phyloP scores from a whole-genome alignment of 768 basidiomycete genomes.

The Mycena albidolilacea region DNA sequence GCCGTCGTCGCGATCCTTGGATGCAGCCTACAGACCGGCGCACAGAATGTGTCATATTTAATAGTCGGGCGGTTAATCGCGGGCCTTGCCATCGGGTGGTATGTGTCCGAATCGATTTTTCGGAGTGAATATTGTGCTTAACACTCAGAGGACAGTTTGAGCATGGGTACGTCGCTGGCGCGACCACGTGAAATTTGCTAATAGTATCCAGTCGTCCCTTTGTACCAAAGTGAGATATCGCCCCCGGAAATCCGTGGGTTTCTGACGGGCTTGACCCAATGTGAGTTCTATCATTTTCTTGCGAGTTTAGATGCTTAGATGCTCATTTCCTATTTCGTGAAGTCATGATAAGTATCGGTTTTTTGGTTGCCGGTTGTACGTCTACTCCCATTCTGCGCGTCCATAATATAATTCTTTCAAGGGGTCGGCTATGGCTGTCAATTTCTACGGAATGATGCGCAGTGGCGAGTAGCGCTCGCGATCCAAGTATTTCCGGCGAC shows the following conservation, averaged over 20 bases:
- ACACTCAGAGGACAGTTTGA: constrained; percentile 17
- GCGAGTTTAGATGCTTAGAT: no score
- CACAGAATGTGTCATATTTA: constrained; percentile 63
- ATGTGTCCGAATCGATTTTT: neutral
- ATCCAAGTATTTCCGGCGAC: constrained; percentile 70
- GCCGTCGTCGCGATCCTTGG: constrained; percentile 68
- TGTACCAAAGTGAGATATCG: constrained; percentile 68
- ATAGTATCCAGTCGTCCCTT: constrained; percentile 59
- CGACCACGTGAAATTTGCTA: constrained; percentile 33
- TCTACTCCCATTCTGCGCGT: neutral
- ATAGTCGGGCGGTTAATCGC: constrained; percentile 63
- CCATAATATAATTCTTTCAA: constrained; percentile 59
- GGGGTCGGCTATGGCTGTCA: constrained; percentile 71
- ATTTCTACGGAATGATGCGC: constrained; percentile 58
- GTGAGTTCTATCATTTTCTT: constrained; percentile 62
- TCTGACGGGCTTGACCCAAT: constrained; percentile 69
- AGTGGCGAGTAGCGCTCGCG: constrained; percentile 71
- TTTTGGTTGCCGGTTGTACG: constrained; percentile 37
- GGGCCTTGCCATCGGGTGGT: constrained; percentile 61
- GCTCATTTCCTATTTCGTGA: neutral
- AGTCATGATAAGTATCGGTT: constrained; percentile 40
- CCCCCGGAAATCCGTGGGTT: constrained; percentile 67
- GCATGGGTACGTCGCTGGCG: constrained; percentile 24
- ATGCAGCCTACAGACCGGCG: constrained; percentile 62
- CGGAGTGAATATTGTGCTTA: neutral